These are phyloP conservation scores for Salix viminalis DNA, from an alignment of 345 rosid species.

Conservation along the genomic window DNA sequence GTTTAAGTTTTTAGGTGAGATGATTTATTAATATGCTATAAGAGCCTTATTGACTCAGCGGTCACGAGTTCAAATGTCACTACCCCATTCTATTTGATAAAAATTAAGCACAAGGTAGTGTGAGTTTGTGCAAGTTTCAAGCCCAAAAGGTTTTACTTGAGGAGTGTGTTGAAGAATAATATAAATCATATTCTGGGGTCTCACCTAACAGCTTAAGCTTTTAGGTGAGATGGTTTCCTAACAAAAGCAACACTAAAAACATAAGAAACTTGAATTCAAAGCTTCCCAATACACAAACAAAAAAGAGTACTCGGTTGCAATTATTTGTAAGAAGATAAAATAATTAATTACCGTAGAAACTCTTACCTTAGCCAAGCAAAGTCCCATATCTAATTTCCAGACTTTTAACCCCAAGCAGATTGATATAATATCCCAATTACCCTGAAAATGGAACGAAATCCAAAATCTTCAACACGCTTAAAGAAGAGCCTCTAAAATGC, in stretches of 20 bases:
- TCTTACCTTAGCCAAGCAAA: conserved; percentile 43
- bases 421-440: neutral
- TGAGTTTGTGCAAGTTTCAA: too few relatives aligned
- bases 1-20: too few relatives aligned
- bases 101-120: too few relatives aligned
- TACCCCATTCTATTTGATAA: too few relatives aligned
- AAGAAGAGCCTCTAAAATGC: neutral
- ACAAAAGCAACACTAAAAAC: neutral
- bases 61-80: too few relatives aligned
- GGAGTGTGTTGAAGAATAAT: too few relatives aligned
- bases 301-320: neutral
- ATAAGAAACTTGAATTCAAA: neutral
- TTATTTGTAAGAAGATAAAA: neutral
- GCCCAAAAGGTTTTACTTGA: too few relatives aligned
- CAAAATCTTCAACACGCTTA: neutral
- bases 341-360: neutral
- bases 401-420: neutral
- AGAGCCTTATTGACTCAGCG: too few relatives aligned
- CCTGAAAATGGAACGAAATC: neutral
- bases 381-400: conserved; percentile 35
- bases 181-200: too few relatives aligned
- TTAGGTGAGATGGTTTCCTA: too few relatives aligned
- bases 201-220: too few relatives aligned
- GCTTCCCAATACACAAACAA: neutral
- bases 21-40: too few relatives aligned